phyloP scores from a whole-genome alignment of 306 rosid species.

The Corylus avellana region DNA sequence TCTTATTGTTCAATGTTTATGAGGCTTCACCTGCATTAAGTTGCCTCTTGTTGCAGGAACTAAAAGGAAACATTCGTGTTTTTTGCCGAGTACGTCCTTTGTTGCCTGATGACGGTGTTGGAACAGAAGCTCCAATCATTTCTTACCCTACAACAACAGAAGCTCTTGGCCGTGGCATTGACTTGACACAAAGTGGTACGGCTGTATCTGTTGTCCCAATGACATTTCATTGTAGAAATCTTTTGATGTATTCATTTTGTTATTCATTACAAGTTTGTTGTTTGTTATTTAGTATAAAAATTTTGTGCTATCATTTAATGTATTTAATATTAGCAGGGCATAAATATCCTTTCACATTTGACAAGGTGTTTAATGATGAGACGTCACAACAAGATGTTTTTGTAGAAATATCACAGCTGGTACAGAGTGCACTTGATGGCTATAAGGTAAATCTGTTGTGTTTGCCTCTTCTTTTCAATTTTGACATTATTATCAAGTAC shows the following conservation, averaged over 20 bases:
- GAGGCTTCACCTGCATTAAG: conserved; percentile 5
- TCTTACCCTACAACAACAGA: conserved; percentile 84
- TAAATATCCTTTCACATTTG: conserved; percentile 81
- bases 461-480: not conserved
- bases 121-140: conserved; percentile 52
- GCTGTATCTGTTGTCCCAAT: conserved; percentile 5
- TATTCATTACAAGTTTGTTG: conserved; percentile 4
- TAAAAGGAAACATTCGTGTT: conserved; percentile 94
- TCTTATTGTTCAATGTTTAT: not conserved
- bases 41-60: conserved; percentile 53
- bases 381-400: conserved; percentile 89
- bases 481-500: not conserved
- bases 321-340: conserved; percentile 59
- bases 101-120: conserved; percentile 77
- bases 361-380: conserved; percentile 80
- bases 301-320: not conserved
- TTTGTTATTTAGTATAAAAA: not conserved
- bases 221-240: conserved; percentile 3
- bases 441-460: conserved; percentile 65
- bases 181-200: conserved; percentile 73
- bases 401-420: conserved; percentile 85
- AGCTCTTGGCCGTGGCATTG: conserved; percentile 79
- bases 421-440: conserved; percentile 98
- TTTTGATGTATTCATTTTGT: conserved; percentile 1
- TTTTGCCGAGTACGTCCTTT: conserved; percentile 93